These are phyloP conservation scores for Pyrenophora tritici-repentis DNA, from an alignment of 2,329 filamentous ascomycete species.

Conservation along the genomic window DNA sequence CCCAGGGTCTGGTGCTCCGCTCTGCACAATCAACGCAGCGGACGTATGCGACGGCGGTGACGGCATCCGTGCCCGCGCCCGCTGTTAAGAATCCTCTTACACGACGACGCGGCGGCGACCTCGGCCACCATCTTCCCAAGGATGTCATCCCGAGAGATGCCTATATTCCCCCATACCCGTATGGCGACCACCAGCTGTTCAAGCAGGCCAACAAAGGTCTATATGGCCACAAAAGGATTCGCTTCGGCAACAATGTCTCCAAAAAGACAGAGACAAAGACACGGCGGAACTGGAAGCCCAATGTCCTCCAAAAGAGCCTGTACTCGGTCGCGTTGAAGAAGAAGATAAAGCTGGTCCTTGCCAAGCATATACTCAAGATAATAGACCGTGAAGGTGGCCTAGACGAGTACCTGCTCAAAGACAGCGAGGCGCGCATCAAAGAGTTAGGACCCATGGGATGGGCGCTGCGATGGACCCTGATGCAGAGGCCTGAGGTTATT, in stretches of 20 bases:
- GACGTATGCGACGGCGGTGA: constrained; percentile 33
- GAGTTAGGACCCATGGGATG: constrained; percentile 90
- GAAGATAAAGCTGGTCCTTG: constrained; percentile 70
- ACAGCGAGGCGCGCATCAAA: constrained; percentile 76
- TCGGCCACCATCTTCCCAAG: constrained; percentile 44
- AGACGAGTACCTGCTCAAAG: constrained; percentile 87
- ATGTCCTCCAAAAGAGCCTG: constrained; percentile 69
- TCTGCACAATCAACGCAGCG: constrained; percentile 24
- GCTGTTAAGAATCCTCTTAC: constrained; percentile 33
- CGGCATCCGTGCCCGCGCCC: constrained; percentile 9
- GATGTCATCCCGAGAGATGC: constrained; percentile 38
- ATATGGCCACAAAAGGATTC: constrained; percentile 72
- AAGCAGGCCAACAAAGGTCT: constrained; percentile 80
- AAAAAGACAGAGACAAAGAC: constrained; percentile 71
- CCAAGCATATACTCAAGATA: constrained; percentile 61
- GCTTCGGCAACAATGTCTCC: constrained; percentile 78
- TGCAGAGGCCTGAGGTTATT: constrained; percentile 75
- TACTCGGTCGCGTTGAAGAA: constrained; percentile 66
- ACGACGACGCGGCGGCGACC: constrained; percentile 40
- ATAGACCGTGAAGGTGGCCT: constrained; percentile 87
- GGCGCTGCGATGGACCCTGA: constrained; percentile 85
- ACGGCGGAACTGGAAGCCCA: constrained; percentile 74
- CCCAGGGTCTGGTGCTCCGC: constrained; percentile 15
- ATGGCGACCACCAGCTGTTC: constrained; percentile 71
- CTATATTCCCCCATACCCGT: constrained; percentile 64